Evolutionary conservation across 371 early-diverging fungal species (phyloP), one percentile per base, ranked within the genome.

Genomic region (Mucor sp.): DNA sequence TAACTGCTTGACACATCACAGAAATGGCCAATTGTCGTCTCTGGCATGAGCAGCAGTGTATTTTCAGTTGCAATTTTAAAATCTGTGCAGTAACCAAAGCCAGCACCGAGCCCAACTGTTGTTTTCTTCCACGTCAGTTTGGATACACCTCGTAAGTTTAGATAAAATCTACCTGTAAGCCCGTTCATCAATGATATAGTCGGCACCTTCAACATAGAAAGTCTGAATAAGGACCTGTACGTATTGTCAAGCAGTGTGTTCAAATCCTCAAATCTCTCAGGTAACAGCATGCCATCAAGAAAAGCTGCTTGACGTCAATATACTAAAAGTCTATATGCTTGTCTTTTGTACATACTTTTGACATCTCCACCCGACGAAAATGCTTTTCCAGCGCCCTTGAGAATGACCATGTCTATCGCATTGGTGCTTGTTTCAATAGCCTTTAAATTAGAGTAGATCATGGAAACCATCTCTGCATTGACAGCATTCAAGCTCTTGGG

Each of bases 11-110:
- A 95, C 6, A 95, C 96, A 73, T 97, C 98, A 19, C 96, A 95
- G 73, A 95, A 95, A 23, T 95, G 81, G 2, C 99, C 98, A 63
- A 97, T 50, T 3, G 19, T 50, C 5, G 97, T 94, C 78, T 98
- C 97, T 12, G 96, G 97, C 97, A 98, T 98, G 57, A 97, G 94
- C 72, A 97, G 94, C 62, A 94, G 63, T 0, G 97, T 94, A 41
- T 92, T 90, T 76, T 99, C 17, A 94, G 97, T 14, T 94, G 41
- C 41, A 17, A 41, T 17, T 17, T 17, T 41, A 9, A 17, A 41
- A 41, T 41, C 5, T 17, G 41, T 41, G 17, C 41, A 41, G 17
- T 41, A 41, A 5, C 4, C 0, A 5, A 41, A 41, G 2, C 41
- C 41, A 41, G 41, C 41, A 17, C 41, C 41, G 17, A 41, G 41